Percentiles rank a stretch among this genome's conserved stretches.
Conservation (phyloP, 768 basidiomycete genomes). For the Tephrocybe sp. region DNA sequence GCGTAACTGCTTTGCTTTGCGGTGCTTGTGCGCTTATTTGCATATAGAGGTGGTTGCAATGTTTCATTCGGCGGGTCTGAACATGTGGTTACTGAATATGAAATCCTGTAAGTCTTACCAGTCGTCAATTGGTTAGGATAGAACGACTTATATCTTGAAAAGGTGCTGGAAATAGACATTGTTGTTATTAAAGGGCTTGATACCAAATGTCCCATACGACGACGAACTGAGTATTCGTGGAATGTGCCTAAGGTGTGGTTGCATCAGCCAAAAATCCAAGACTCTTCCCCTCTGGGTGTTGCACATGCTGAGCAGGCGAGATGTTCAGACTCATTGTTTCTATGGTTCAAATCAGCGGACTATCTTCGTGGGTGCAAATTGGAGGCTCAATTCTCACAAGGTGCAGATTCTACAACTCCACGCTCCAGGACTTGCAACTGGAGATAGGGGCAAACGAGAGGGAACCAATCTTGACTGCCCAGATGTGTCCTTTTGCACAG, state of each 20-base stretch:
- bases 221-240: conserved; percentile 4
- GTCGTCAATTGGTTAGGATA: neutral
- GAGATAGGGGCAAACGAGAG: neutral
- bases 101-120: conserved; percentile 41
- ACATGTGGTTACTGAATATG: conserved; percentile 37
- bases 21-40: conserved; percentile 1
- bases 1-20: conserved; percentile 16
- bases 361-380: neutral
- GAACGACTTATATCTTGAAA: conserved; percentile 3
- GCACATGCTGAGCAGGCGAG: conserved; percentile 63
- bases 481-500: neutral
- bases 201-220: conserved; percentile 6
- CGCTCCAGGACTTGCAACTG: neutral
- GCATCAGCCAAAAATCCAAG: conserved; percentile 7
- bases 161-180: conserved; percentile 35
- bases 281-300: conserved; percentile 42
- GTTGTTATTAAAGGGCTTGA: neutral
- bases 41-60: conserved; percentile 37
- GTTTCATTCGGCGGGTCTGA: conserved; percentile 47
- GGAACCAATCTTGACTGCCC: neutral
- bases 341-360: conserved; percentile 18
- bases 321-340: conserved; percentile 49
- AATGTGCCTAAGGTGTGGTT: neutral
- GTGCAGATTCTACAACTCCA: conserved; percentile 67
- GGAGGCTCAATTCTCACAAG: conserved; percentile 41